phyloP scores from a whole-genome alignment of 2,329 filamentous ascomycete genomes.

The Rhexocercosporidium sp. region DNA sequence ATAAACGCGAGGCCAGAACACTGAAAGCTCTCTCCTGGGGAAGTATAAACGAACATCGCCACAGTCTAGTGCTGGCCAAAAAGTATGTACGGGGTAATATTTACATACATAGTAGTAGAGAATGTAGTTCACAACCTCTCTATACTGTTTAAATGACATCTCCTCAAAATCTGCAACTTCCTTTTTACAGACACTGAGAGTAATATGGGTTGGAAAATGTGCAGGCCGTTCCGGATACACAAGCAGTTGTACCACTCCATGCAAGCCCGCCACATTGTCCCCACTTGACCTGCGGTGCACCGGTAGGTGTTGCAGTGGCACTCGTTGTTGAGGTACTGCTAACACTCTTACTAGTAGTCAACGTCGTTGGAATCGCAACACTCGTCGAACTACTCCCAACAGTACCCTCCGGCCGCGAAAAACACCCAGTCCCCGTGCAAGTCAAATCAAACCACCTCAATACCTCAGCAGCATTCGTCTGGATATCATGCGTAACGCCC shows the following conservation, averaged over 20 bases:
- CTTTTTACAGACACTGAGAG: slow-evolving; percentile 22
- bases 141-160: too few species aligned
- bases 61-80: too few species aligned
- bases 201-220: slow-evolving; percentile 23
- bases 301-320: not conserved
- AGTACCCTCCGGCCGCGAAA: slow-evolving; percentile 1
- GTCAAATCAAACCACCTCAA: slow-evolving; percentile 17
- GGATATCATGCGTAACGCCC: slow-evolving; percentile 14
- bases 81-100: too few species aligned
- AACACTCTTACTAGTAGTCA: slow-evolving; percentile 7
- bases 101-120: too few species aligned
- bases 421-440: slow-evolving; percentile 9
- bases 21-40: too few species aligned
- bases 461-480: slow-evolving; percentile 7
- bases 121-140: too few species aligned
- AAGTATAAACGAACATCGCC: too few species aligned
- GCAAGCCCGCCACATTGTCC: slow-evolving; percentile 23
- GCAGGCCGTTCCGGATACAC: slow-evolving; percentile 21
- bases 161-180: too few species aligned
- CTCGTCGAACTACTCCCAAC: not conserved
- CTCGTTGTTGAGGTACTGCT: not conserved
- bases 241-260: slow-evolving; percentile 23
- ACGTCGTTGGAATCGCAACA: not conserved
- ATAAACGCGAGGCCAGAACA: too few species aligned
- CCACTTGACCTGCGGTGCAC: not conserved